A percentile compares a stretch with the other conserved stretches of the same genome.
Evolutionary conservation across 208 protist species (phyloP).

Genomic region (Balamuthia mandrillaris): DNA sequence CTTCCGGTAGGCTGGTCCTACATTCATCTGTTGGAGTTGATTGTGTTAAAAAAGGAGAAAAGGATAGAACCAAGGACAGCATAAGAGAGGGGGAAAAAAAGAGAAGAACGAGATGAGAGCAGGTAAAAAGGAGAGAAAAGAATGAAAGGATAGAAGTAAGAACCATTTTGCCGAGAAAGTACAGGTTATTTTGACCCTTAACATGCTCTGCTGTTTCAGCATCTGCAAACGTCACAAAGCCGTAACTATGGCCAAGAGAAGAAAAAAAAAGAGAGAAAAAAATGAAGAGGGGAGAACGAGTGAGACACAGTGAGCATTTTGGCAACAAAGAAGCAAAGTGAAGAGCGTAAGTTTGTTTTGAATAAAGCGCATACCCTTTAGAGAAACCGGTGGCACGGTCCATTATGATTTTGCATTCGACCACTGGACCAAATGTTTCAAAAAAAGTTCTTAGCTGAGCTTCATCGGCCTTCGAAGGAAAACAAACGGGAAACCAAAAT

Average conservation of each 20-base stretch:
- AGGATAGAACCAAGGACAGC: neutral
- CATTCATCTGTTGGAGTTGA: neutral
- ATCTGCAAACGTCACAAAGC: slow-evolving; percentile 17
- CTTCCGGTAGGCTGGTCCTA: slow-evolving; percentile 16
- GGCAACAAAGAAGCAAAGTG: neutral
- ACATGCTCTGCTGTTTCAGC: slow-evolving; percentile 3
- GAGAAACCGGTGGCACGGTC: slow-evolving; percentile 15
- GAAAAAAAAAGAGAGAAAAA: neutral
- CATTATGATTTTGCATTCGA: slow-evolving; percentile 28
- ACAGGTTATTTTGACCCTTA: neutral
- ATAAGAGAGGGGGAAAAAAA: neutral
- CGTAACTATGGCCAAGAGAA: neutral
- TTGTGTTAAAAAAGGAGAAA: neutral
- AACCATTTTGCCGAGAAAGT: slow-evolving; percentile 4
- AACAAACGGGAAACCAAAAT: neutral
- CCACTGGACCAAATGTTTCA: slow-evolving; percentile 18
- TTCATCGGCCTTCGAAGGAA: neutral
- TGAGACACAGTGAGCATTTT: neutral
- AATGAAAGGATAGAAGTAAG: neutral
- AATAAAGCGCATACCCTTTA: slow-evolving; percentile 6
- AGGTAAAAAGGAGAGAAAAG: neutral
- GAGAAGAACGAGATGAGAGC: neutral
- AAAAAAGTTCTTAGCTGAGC: neutral
- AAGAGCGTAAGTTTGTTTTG: neutral
- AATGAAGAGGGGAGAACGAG: neutral